Evolutionary conservation across 306 rosid species (phyloP).

Genomic region (Fragaria iinumae): DNA sequence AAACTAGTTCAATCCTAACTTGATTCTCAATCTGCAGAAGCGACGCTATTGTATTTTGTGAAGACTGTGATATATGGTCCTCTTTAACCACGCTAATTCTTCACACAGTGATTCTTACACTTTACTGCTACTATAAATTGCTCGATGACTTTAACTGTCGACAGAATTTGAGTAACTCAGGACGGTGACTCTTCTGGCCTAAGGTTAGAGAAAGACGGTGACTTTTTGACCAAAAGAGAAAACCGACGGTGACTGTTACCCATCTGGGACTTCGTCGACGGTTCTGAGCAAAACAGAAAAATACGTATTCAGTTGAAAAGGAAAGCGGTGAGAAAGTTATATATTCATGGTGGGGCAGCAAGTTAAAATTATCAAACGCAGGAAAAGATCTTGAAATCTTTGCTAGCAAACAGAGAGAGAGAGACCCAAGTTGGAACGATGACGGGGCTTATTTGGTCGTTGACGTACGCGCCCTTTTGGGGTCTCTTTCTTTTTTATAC

Average conservation of each 20-base stretch:
- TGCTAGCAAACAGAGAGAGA: background rate
- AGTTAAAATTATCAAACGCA: slow-evolving; percentile 2
- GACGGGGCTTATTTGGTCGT: background rate
- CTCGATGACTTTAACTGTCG: background rate
- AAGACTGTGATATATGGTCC: no score
- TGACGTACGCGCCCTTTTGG: slow-evolving; percentile 21
- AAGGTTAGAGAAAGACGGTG: background rate
- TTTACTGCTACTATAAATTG: background rate
- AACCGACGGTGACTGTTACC: background rate
- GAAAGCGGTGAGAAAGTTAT: background rate
- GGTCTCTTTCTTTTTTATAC: background rate
- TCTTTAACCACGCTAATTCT: no score
- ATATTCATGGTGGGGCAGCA: background rate
- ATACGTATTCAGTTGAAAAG: background rate
- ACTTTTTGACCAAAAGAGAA: background rate
- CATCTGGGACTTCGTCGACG: background rate
- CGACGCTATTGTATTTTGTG: no score
- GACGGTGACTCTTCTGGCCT: slow-evolving; percentile 4
- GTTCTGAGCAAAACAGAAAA: background rate
- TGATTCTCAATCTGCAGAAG: no score
- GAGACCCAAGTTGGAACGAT: slow-evolving; percentile 14
- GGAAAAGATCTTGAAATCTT: background rate
- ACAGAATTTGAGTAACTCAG: background rate
- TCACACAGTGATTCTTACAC: no score
- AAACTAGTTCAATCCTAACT: no score